Evolutionary conservation across 495 filamentous ascomycete genomes (phyloP).

Genomic region (Daldinia loculata): DNA sequence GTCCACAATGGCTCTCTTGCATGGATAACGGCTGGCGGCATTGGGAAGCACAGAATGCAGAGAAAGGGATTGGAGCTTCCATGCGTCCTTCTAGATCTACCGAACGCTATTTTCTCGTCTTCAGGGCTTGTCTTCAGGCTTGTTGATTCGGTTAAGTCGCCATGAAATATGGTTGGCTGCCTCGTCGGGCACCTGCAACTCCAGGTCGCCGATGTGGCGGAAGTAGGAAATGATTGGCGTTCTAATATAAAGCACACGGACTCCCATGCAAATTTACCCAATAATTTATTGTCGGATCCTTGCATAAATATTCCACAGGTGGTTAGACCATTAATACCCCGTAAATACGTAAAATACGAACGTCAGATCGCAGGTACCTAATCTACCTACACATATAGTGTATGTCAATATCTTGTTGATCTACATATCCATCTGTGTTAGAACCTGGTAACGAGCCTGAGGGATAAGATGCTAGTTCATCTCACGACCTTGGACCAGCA

Average conservation of each 20-base stretch:
- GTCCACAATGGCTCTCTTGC: not conserved
- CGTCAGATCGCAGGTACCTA: constrained; percentile 5
- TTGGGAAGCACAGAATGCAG: not conserved
- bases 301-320: constrained; percentile 18
- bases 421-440: constrained; percentile 10
- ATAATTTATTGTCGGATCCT: constrained; percentile 36
- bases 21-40: constrained; percentile 22
- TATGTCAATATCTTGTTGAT: constrained; percentile 15
- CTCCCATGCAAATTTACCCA: constrained; percentile 9
- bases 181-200: constrained; percentile 41
- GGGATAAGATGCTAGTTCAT: constrained; percentile 7
- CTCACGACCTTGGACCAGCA: constrained; percentile 30
- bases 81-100: constrained; percentile 42
- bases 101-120: constrained; percentile 23
- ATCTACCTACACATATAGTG: not conserved
- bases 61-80: constrained; percentile 24
- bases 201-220: constrained; percentile 36
- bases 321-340: constrained; percentile 13
- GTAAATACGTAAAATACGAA: constrained; percentile 24
- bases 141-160: constrained; percentile 12
- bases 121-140: not conserved
- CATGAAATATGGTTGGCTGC: constrained; percentile 38
- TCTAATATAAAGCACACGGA: constrained; percentile 15
- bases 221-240: constrained; percentile 28
- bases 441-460: constrained; percentile 24